A percentile compares a stretch with the other conserved stretches of the same genome.
Evolutionary conservation across 768 basidiomycete genomes (phyloP).

Genomic region (Xerocomellus amylosporus): DNA sequence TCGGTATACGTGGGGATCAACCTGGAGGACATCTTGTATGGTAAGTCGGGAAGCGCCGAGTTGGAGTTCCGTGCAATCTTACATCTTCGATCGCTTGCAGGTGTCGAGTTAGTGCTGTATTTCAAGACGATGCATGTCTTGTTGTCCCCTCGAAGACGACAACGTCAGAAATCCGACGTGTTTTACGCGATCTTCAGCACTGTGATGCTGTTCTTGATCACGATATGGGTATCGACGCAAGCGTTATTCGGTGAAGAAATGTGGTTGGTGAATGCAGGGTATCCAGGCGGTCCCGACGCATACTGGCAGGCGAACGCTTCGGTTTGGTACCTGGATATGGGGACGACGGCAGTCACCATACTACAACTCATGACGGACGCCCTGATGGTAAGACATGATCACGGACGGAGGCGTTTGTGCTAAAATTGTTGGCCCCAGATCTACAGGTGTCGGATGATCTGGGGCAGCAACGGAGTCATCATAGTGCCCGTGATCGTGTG

Average conservation of each 20-base stretch:
- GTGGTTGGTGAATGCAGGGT: conserved; percentile 34
- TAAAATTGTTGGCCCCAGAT: conserved; percentile 28
- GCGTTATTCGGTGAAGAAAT: conserved; percentile 34
- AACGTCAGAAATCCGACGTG: conserved; percentile 5
- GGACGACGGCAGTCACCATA: conserved; percentile 27
- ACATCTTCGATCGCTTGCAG: conserved; percentile 2
- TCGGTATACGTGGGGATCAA: conserved; percentile 26
- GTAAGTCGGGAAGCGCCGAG: neutral
- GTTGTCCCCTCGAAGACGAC: conserved; percentile 1
- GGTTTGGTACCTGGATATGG: conserved; percentile 32
- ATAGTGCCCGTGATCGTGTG: conserved; percentile 23
- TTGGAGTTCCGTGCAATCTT: neutral
- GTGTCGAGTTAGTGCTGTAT: conserved; percentile 26
- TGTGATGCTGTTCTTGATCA: conserved; percentile 31
- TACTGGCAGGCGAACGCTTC: conserved; percentile 30
- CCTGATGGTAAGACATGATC: conserved; percentile 32
- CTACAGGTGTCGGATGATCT: conserved; percentile 39
- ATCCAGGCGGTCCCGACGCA: conserved; percentile 35
- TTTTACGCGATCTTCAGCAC: conserved; percentile 29
- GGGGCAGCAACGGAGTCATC: conserved; percentile 18
- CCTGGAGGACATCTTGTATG: conserved; percentile 25
- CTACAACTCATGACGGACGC: conserved; percentile 38
- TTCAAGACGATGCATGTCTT: conserved; percentile 23
- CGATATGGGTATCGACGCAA: conserved; percentile 30
- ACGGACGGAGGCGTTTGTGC: neutral